Evolutionary conservation across 441 rosid genomes (phyloP), one percentile per base, ranked within the genome.

Genomic region (Syzygium malaccense): DNA sequence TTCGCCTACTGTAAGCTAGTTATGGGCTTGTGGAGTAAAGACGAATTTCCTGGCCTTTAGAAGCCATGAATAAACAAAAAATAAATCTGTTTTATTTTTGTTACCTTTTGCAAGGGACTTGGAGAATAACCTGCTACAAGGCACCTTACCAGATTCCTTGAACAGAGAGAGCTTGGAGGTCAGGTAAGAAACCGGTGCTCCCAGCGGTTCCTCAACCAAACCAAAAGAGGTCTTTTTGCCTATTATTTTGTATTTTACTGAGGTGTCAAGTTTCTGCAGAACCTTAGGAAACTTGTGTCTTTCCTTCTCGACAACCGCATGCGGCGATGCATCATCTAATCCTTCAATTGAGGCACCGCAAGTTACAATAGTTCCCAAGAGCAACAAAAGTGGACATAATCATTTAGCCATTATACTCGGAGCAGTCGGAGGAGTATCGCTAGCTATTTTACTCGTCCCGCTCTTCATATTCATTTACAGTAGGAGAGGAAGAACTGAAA

Each of bases 211-310:
- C 58, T 71, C 17, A 84, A 84, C n/a, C 58, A n/a, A 84, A 17
- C 23, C 15, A 57, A 55, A 32, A 26, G 60, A 30, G 48, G 49
- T 41, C 49, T 86, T 66, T 78, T 89, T 25, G 26, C 87, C 23
- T 62, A 60, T 32, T 88, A 55, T 57, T 49, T 53, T 54, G 37
- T 90, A 87, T 87, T 89, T 85, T 87, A 87, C 91, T 88, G 88
- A 88, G 83, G n/a, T 14, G 55, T 55, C 79, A 68, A 84, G 28
- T 84, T 87, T 87, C 32, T 88, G 87, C 96, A 96, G 99, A 92
- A 94, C 92, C 93, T 92, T 91, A 41, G 99, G 98, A 68, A 97
- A 96, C 88, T 90, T 92, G 88, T 96, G 99, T 80, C 96, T 96
- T 92, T 95, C 97, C 41, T 96, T 96, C 91, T 91, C 97, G 51